Base-by-base conservation (phyloP, 768 basidiomycete genomes). In the Neoboletus brunneissimus region DNA sequence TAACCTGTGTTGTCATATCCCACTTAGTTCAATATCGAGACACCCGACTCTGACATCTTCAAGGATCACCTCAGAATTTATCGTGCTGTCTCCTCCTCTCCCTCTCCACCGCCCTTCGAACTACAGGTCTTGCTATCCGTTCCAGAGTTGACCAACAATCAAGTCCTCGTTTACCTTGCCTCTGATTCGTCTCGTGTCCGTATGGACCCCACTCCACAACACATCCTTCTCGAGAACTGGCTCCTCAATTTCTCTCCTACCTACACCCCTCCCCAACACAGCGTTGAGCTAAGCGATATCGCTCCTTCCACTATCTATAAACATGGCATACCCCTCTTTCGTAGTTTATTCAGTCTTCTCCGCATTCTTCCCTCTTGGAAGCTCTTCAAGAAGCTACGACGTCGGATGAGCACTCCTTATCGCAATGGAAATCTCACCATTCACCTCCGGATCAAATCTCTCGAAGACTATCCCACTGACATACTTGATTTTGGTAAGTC, bases 301-400 rank as follows among this genome's bases (percentile, higher is more conserved):
- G 81, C 85, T 15, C 82, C 87, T 35, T 80, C 90, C 0, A 88
- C 86, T 13, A 86, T 91, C 52, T 93, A 93, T 80, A 93, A 93
- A 71, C 86, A 91, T 63, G 84, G 87, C 35, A 92, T 93, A 64
- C 81, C 88, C 32, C 79, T 91, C 20, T 93, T 92, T 75, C 81
- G 91, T 48, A 89, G 88, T 66, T 7, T 93, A 76, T 76, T 66
- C 58, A 86, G 84, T 51, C 71, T 92, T 42, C 77, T 92, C 45
- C 80, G 89, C 51, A 78, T 90, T 25, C 78, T 91, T 4, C 91
- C 91, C 18, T 77, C 87, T 0, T 93, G 89, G 89, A 86, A 81
- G 68, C 79, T 87, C 49, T 80, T 80, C 70, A 85, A 81, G 66
- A 82, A 83, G 48, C 75, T 87, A 38, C 77, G 84, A 57, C 42